Evolutionary conservation across 1,139 yeast genomes (phyloP).

Genomic region (Yamadazyma siamensis): DNA sequence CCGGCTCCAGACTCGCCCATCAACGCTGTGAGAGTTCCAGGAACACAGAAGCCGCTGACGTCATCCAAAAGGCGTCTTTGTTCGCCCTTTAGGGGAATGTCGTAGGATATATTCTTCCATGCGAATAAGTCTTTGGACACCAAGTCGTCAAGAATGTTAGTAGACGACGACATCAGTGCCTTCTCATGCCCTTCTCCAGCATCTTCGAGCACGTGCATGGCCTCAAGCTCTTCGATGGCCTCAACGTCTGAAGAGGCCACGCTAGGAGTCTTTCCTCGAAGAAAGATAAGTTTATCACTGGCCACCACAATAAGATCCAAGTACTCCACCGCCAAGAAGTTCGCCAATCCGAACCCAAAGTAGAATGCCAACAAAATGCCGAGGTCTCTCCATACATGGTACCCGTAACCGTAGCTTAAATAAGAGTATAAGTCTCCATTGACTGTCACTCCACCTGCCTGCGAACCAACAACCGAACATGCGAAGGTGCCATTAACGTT

Average conservation of each 20-base stretch:
- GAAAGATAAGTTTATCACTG: conserved; percentile 56
- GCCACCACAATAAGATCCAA: conserved; percentile 51
- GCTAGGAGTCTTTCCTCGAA: conserved; percentile 18
- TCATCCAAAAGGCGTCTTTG: conserved; percentile 62
- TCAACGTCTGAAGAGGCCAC: conserved; percentile 2
- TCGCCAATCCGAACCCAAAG: conserved; percentile 42
- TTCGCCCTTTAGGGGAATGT: conserved; percentile 62
- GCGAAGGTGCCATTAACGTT: conserved; percentile 37
- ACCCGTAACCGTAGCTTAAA: conserved; percentile 37
- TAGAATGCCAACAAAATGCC: conserved; percentile 55
- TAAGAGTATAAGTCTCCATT: conserved; percentile 48
- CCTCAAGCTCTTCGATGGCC: background rate
- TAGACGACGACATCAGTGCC: no score
- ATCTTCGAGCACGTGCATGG: conserved; percentile 12
- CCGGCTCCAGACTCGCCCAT: conserved; percentile 94
- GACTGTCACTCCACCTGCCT: conserved; percentile 41
- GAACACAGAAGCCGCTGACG: conserved; percentile 84
- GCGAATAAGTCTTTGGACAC: conserved; percentile 22
- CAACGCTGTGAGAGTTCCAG: conserved; percentile 43
- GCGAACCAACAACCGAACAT: conserved; percentile 51
- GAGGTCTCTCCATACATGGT: conserved; percentile 66
- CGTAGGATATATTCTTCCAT: conserved; percentile 73
- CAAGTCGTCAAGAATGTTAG: no score
- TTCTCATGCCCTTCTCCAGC: no score
- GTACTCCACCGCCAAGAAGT: conserved; percentile 44